phyloP scores from a whole-genome alignment of 2,329 filamentous ascomycete species.

The Blastomyces gilchristii region DNA sequence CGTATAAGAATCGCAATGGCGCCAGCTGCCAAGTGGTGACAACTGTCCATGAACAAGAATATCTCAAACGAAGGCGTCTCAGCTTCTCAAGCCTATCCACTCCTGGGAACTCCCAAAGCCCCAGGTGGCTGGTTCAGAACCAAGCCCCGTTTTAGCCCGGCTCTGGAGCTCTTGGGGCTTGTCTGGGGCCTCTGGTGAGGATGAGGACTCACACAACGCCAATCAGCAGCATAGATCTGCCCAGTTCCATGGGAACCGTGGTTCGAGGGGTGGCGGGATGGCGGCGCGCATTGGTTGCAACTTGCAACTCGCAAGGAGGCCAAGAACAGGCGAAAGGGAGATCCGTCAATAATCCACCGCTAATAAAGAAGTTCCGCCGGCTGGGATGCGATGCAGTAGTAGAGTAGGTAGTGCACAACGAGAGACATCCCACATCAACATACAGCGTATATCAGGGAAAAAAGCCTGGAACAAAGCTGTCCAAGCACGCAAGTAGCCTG shows the following conservation, averaged over 20 bases:
- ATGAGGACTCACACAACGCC: not conserved
- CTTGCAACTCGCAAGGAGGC: not conserved
- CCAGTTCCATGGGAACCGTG: not conserved
- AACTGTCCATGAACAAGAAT: not conserved
- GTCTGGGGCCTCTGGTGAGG: not conserved
- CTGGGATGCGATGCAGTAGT: too few relatives aligned
- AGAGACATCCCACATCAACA: too few relatives aligned
- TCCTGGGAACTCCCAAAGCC: not conserved
- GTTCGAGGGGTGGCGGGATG: not conserved
- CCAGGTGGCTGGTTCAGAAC: not conserved
- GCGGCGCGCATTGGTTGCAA: not conserved
- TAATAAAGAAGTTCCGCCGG: too few relatives aligned
- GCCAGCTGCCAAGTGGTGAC: not conserved
- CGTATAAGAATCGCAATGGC: not conserved
- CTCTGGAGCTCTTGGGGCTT: not conserved
- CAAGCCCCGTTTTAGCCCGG: not conserved
- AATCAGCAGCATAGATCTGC: slow-evolving; percentile 1
- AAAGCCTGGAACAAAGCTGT: too few relatives aligned
- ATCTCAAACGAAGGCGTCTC: not conserved
- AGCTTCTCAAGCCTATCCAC: not conserved
- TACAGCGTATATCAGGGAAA: too few relatives aligned
- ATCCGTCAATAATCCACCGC: too few relatives aligned
- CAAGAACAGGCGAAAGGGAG: too few relatives aligned
- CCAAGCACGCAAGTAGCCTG: too few relatives aligned
- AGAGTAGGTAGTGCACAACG: too few relatives aligned